Conservation (phyloP, 129 eudicot species). For the Calendula officinalis region DNA sequence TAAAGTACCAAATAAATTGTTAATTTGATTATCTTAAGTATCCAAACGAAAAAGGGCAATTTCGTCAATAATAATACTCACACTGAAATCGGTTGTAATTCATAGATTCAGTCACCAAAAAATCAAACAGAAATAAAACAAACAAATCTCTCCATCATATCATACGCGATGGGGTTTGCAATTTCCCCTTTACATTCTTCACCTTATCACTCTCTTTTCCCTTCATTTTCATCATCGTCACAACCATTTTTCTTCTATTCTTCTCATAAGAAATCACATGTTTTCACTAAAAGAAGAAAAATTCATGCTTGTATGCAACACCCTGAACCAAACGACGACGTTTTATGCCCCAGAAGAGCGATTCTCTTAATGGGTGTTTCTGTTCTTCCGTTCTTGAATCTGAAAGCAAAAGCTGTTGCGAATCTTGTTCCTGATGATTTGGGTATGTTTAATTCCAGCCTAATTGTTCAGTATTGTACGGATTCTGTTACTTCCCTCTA, state of each 20-base stretch:
- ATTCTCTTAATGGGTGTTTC: constrained; percentile 63
- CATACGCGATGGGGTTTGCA: constrained; percentile 39
- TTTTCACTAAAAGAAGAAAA: constrained; percentile 33
- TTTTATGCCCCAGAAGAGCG: constrained; percentile 47
- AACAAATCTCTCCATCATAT: neutral
- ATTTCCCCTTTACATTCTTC: constrained; percentile 41
- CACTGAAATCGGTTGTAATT: too few species aligned
- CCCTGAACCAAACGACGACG: constrained; percentile 28
- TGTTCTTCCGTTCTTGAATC: constrained; percentile 56
- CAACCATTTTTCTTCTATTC: constrained; percentile 36
- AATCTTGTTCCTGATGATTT: constrained; percentile 39
- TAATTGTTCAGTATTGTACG: constrained; percentile 9
- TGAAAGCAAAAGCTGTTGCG: constrained; percentile 41
- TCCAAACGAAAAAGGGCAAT: constrained; percentile 18
- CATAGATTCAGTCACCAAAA: constrained; percentile 2
- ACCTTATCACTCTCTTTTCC: constrained; percentile 16
- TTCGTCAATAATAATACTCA: constrained; percentile 18
- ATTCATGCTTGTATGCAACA: constrained; percentile 42
- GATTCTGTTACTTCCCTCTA: neutral
- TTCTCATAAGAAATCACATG: constrained; percentile 34
- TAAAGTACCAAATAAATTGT: neutral
- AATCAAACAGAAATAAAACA: constrained; percentile 12
- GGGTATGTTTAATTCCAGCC: constrained; percentile 18
- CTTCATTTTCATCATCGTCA: constrained; percentile 31
- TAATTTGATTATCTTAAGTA: neutral